Base-by-base conservation (phyloP, 441 rosid genomes). In the Pelargonium myrrhifolium region DNA sequence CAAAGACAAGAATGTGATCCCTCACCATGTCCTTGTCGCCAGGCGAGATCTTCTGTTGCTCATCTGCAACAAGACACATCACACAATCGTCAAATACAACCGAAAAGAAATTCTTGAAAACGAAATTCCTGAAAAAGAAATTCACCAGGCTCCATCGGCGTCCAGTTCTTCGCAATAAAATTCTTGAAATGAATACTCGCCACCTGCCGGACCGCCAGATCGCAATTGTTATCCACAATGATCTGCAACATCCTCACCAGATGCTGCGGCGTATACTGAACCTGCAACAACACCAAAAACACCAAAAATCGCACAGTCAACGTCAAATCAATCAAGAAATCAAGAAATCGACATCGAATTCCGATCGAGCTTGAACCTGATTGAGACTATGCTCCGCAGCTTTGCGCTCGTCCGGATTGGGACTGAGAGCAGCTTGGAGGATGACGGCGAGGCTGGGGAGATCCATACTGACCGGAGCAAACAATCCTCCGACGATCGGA, bases 161-260 rank as follows among this genome's bases (percentile, higher is more conserved):
- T 82, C 99, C 99, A 94, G 24, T 92, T 82, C 86, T 86, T 94
- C 22, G 88, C 97, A n/a, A 90, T 79, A 74, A 92, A 89, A 79
- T 94, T 92, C 82, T 94, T 94, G 79, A 94, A 94, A 77, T 94
- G 99, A 71, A 94, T 94, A 77, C 96, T 87, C 51, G 98, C 98
- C 69, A 86, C 88, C 79, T 94, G 99, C 26, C 99, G 91, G 64
- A 94, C 89, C 0, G 91, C 82, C 82, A 82, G 68, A 59, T 90
- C 94, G n/a, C 82, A 90, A 55, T 77, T 84, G 72, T 75, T 82
- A 71, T 92, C 99, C 65, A 94, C 89, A 35, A 92, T 87, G 68
- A 94, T 92, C 84, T 84, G 97, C 78, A 94, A 71, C 68, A 90
- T 66, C 82, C 99, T 85, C 68, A 89, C 84, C 65, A 92, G 84